Conservation (phyloP, 2,329 filamentous ascomycete species). For the Sarocladiaceae sp. region DNA sequence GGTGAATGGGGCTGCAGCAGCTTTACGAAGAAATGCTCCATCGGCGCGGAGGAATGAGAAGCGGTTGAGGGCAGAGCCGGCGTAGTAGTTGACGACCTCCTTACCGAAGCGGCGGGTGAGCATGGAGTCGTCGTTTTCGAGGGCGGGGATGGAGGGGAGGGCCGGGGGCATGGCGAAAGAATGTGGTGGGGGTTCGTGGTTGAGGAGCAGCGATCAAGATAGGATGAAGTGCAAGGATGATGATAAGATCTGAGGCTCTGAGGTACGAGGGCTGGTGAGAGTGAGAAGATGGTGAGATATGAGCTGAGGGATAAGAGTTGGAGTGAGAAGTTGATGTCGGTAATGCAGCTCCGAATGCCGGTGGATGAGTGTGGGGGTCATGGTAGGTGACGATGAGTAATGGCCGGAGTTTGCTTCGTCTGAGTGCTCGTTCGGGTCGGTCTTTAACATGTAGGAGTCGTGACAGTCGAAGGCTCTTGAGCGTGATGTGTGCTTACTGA, state of each 20-base stretch:
- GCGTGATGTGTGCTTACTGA: too few relatives aligned
- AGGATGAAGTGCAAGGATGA: not conserved
- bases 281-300: too few relatives aligned
- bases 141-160: constrained; percentile 36
- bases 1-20: constrained; percentile 58
- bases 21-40: constrained; percentile 60
- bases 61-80: constrained; percentile 70
- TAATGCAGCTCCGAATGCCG: too few relatives aligned
- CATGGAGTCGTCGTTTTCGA: constrained; percentile 54
- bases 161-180: constrained; percentile 21
- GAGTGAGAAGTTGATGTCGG: too few relatives aligned
- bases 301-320: too few relatives aligned
- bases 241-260: not conserved
- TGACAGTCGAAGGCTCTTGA: too few relatives aligned
- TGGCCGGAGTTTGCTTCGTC: too few relatives aligned
- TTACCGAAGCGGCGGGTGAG: constrained; percentile 71
- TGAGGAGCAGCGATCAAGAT: not conserved
- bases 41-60: constrained; percentile 72
- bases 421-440: too few relatives aligned
- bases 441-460: too few relatives aligned
- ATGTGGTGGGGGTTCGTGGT: constrained; percentile 7
- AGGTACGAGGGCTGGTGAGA: too few relatives aligned
- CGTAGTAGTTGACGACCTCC: constrained; percentile 80
- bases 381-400: too few relatives aligned
- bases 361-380: too few relatives aligned